These are phyloP conservation scores for Neospermospora avenae DNA, from an alignment of 2,329 filamentous ascomycete species.

Conservation along the genomic window DNA sequence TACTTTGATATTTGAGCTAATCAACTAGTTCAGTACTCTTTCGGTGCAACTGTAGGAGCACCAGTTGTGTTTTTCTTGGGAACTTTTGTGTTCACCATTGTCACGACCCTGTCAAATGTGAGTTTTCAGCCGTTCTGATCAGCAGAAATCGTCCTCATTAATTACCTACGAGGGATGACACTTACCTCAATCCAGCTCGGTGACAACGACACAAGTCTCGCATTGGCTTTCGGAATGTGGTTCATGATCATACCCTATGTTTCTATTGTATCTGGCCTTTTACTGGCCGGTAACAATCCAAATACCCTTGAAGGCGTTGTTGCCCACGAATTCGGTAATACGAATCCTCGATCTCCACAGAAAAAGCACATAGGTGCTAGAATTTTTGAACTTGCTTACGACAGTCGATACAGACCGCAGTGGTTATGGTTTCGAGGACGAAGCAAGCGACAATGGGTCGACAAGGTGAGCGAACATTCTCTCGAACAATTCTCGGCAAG, in stretches of 20 bases:
- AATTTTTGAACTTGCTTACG: constrained; percentile 8
- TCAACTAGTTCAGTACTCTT: constrained; percentile 21
- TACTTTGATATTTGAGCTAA: constrained; percentile 19
- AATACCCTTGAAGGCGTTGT: constrained; percentile 20
- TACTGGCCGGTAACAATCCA: constrained; percentile 19
- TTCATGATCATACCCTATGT: constrained; percentile 20
- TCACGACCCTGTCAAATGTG: constrained; percentile 13
- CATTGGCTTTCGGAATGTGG: constrained; percentile 16
- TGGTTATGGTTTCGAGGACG: constrained; percentile 12
- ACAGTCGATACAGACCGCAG: constrained; percentile 5
- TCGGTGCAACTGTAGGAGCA: constrained; percentile 21
- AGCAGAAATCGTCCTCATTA: constrained; percentile 15
- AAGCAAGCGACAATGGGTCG: constrained; percentile 10
- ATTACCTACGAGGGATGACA: constrained; percentile 1
- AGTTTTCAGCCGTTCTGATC: constrained; percentile 23
- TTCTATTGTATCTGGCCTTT: constrained; percentile 14
- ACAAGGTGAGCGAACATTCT: not conserved
- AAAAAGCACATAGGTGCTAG: constrained; percentile 8
- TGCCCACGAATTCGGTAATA: constrained; percentile 18
- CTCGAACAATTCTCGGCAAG: constrained; percentile 2
- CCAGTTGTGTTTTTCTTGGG: constrained; percentile 26
- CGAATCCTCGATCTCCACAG: constrained; percentile 9
- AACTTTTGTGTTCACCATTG: constrained; percentile 20
- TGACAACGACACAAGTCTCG: constrained; percentile 19
- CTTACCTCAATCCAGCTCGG: constrained; percentile 1